Conservation (phyloP, 2,329 filamentous ascomycete genomes). For the Nigrospora sphaerica region DNA sequence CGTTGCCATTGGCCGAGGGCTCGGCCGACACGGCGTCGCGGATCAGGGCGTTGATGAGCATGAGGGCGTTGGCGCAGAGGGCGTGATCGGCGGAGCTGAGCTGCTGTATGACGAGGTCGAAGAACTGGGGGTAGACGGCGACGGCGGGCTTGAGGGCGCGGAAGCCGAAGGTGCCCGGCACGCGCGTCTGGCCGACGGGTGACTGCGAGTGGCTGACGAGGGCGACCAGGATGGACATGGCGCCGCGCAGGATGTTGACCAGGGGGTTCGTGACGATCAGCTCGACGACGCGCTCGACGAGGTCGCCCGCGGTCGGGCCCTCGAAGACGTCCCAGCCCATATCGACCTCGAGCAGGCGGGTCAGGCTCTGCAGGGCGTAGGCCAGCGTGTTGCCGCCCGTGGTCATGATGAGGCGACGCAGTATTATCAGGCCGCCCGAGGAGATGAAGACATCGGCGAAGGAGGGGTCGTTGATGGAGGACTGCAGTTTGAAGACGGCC, state of each 20-base stretch:
- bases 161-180: constrained; percentile 71
- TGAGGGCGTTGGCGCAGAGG: constrained; percentile 88
- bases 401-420: constrained; percentile 77
- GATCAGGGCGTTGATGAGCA: constrained; percentile 92
- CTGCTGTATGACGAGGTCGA: constrained; percentile 87
- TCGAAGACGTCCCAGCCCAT: constrained; percentile 94
- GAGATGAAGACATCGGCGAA: constrained; percentile 96
- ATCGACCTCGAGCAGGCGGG: constrained; percentile 84
- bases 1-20: constrained; percentile 29
- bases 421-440: constrained; percentile 73
- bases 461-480: constrained; percentile 87
- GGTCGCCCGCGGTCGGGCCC: constrained; percentile 51
- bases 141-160: constrained; percentile 87
- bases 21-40: constrained; percentile 81
- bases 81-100: constrained; percentile 92
- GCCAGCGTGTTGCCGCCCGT: constrained; percentile 90
- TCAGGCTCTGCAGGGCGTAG: constrained; percentile 86
- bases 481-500: constrained; percentile 97
- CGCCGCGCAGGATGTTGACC: constrained; percentile 93
- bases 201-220: constrained; percentile 79
- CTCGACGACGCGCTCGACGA: constrained; percentile 75
- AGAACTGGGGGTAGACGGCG: constrained; percentile 84
- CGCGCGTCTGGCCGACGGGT: constrained; percentile 25
- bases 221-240: constrained; percentile 92
- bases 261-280: constrained; percentile 91